Evolutionary conservation across 2,329 filamentous ascomycete species (phyloP), one percentile per base, ranked within the genome.

Genomic region (Cryphonectria japonica): DNA sequence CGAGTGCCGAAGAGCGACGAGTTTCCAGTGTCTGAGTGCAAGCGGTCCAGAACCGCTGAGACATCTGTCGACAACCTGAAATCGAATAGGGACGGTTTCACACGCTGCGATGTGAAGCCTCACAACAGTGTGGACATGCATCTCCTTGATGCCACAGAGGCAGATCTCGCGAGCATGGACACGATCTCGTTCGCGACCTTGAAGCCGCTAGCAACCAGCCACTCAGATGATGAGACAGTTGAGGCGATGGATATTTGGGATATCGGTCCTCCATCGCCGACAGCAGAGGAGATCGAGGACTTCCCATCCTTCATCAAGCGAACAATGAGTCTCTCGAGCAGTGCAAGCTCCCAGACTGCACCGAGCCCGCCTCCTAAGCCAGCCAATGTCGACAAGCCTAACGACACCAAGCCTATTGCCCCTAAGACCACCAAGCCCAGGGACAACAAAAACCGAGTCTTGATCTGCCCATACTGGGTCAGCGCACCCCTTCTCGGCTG

Each of bases 401-500:
- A 41, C 6, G 8, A 16, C 34, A 39, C 8, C 34, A 26, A 41
- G 34, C 8, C 19, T 7, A 2, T 22, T n/a, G 13, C 14, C 6
- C 29, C 60, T 19, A 41, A 13, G 4, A 34, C 19, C 32, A 22
- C n/a, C 46, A 39, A 39, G 13, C 59, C 16, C 59, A 34, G 22
- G 29, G 59, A 39, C 60, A 22, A 6, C 11, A 6, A 34, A 0
- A 11, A 4, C 13, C 9, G 9, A 1, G 59, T 62, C 34, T 22
- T 62, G 34, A 41, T 62, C 34, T 62, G 60, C 60, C 60, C 60
- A 26, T 62, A 62, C 34, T 62, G 60, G 60, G 60, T 62, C 60
- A n/a, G 16, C 14, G 60, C 60, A 6, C 60, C 60, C 4, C 29
- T 62, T 9, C 60, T 62, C n/a, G 34, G 60, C 34, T 62, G 60